These are phyloP conservation scores for Huntiella bhutanensis DNA, from an alignment of 2,329 filamentous ascomycete genomes.

Conservation along the genomic window DNA sequence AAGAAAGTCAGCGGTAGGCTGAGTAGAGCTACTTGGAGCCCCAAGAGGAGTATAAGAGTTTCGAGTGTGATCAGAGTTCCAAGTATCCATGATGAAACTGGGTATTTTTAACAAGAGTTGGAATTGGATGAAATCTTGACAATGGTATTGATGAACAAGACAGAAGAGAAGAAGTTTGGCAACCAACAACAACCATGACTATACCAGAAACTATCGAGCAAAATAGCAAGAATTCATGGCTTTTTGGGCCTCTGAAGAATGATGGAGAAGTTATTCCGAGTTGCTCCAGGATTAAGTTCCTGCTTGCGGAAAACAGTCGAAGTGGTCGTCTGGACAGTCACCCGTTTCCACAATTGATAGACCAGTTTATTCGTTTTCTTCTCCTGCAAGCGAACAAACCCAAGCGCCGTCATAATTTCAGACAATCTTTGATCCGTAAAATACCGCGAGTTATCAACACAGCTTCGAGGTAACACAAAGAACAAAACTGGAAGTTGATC, in stretches of 20 bases:
- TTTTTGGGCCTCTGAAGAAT: constrained; percentile 29
- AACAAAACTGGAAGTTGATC: constrained; percentile 53
- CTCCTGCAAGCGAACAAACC: constrained; percentile 44
- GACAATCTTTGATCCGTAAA: constrained; percentile 51
- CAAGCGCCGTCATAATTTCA: constrained; percentile 57
- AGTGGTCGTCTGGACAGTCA: constrained; percentile 8
- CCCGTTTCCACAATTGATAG: constrained; percentile 67
- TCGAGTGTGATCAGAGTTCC: too few species aligned
- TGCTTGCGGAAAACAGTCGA: constrained; percentile 43
- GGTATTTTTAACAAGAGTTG: too few species aligned
- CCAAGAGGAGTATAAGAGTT: too few species aligned
- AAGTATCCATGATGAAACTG: too few species aligned
- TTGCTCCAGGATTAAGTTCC: constrained; percentile 54
- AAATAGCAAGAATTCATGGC: neutral
- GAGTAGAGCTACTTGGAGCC: too few species aligned
- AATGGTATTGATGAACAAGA: too few species aligned
- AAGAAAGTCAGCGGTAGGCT: too few species aligned
- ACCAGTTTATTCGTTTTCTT: constrained; percentile 71
- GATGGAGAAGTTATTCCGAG: constrained; percentile 82
- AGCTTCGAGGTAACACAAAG: constrained; percentile 74
- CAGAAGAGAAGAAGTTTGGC: too few species aligned
- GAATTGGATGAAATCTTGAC: too few species aligned
- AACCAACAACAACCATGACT: too few species aligned
- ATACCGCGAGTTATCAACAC: constrained; percentile 79
- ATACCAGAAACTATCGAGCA: too few species aligned